Conservation (phyloP, 2,329 filamentous ascomycete species). For the Ustilaginoidea virens region DNA sequence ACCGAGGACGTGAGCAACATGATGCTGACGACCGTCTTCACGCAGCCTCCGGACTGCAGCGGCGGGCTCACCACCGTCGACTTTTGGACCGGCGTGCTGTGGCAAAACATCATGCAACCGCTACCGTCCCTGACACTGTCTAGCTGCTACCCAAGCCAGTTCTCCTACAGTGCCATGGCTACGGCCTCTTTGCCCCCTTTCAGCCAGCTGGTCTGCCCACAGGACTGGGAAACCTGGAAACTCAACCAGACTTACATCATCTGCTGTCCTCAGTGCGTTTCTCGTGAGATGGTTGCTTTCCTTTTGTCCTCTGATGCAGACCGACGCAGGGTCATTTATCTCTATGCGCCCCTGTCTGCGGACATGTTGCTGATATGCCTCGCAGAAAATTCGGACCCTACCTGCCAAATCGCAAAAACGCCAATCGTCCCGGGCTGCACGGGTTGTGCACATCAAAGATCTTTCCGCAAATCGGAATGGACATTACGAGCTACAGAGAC, state of each 20-base stretch:
- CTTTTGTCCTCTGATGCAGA: no score
- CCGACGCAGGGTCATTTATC: no score
- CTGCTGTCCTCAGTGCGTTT: slow-evolving; percentile 1
- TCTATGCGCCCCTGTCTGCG: no score
- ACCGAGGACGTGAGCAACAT: background rate
- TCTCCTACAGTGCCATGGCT: slow-evolving; percentile 1
- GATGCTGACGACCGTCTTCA: background rate
- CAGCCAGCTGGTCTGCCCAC: background rate
- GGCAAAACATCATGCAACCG: background rate
- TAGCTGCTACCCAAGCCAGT: background rate
- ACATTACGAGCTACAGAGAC: background rate
- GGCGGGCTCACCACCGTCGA: background rate
- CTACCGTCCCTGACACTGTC: background rate
- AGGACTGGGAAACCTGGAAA: background rate
- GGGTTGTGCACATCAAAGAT: background rate
- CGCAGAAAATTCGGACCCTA: no score
- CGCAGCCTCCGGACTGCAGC: background rate
- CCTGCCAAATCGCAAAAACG: no score
- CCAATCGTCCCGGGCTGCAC: background rate
- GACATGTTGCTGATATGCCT: no score
- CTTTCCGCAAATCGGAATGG: background rate
- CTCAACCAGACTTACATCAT: background rate
- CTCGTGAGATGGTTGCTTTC: no score
- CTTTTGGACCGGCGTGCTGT: background rate
- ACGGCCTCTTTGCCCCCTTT: background rate